Evolutionary conservation across 2,329 filamentous ascomycete genomes (phyloP), one percentile per base, ranked within the genome.

Genomic region (Amauroascus niger): DNA sequence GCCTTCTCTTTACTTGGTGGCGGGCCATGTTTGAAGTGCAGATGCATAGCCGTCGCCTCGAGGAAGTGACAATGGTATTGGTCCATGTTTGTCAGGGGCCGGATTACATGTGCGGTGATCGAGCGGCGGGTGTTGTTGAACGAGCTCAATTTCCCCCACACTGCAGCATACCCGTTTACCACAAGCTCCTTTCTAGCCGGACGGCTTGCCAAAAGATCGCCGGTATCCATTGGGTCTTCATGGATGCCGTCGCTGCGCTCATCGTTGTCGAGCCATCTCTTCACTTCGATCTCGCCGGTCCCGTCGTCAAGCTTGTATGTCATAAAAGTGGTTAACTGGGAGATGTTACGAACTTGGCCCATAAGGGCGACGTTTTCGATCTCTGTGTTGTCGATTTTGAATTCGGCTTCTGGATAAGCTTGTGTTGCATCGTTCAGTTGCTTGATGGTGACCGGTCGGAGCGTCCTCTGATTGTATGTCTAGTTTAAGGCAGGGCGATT

Each of bases 281-380:
- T 82, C 80, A 60, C 90, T 71, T 98, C 94, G 63, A 96, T 84
- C 57, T 83, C 78, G 56, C 88, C 90, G 1, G 94, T 98, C 67
- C 93, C 93, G 71, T 98, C 93, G 72, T 98, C 93, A 63, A 98
- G 76, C 64, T 84, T 87, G 78, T 94, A 95, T 44, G 88, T 95
- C 61, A 89, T 83, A 73, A 95, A 94, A 61, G 91, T 96, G 39
- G 85, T 80, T 73, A 95, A 88, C n/a, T 80, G 79, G 66, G 82
- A 86, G 71, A 96, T 83, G 71, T 83, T 83, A 67, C 89, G 88
- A 63, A 98, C 84, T 76, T 96, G 91, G 50, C 88, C 93, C 57
- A 98, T 82, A 61, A 97, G 84, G 28, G 87, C 91, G 58, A 94
- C 75, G 74, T 91, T 79, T 40, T 83, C 84, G 57, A 90, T 76